Percentiles rank a stretch among this genome's conserved stretches.
These are phyloP conservation scores for Globisporangium cylindrosporum DNA, from an alignment of 352 stramenopile species.

Conservation along the genomic window DNA sequence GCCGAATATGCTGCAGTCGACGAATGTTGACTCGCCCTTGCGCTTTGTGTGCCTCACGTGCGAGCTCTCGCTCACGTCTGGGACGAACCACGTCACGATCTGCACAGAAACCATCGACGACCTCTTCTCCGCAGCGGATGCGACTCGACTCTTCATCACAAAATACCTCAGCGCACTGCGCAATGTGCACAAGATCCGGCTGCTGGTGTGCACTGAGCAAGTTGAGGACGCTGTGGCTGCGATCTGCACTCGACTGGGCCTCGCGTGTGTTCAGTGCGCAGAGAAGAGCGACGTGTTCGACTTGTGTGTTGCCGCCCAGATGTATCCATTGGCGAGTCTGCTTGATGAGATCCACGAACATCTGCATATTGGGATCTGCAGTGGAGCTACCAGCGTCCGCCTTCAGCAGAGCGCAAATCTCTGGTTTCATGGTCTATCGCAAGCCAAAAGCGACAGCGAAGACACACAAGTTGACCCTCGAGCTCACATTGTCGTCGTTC, in stretches of 20 bases:
- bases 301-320: constrained; percentile 35
- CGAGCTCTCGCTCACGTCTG: constrained; percentile 27
- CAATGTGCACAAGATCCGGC: constrained; percentile 21
- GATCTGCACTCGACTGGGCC: constrained; percentile 35
- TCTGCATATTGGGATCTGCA: constrained; percentile 38
- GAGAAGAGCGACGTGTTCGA: constrained; percentile 48
- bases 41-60: constrained; percentile 50
- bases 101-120: constrained; percentile 16
- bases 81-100: constrained; percentile 40
- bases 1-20: constrained; percentile 21
- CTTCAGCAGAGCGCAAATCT: constrained; percentile 44
- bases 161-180: constrained; percentile 28
- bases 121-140: constrained; percentile 28
- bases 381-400: constrained; percentile 24
- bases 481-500: constrained; percentile 19
- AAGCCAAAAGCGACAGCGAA: not conserved
- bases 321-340: constrained; percentile 43
- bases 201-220: constrained; percentile 49
- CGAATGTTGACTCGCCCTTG: not conserved
- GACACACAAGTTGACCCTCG: not conserved
- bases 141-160: constrained; percentile 25
- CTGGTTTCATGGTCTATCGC: constrained; percentile 28
- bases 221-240: constrained; percentile 43
- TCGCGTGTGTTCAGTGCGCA: constrained; percentile 61
- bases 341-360: constrained; percentile 40